phyloP scores from a whole-genome alignment of 176 grass and related monocot species.

The Areca catechu region DNA sequence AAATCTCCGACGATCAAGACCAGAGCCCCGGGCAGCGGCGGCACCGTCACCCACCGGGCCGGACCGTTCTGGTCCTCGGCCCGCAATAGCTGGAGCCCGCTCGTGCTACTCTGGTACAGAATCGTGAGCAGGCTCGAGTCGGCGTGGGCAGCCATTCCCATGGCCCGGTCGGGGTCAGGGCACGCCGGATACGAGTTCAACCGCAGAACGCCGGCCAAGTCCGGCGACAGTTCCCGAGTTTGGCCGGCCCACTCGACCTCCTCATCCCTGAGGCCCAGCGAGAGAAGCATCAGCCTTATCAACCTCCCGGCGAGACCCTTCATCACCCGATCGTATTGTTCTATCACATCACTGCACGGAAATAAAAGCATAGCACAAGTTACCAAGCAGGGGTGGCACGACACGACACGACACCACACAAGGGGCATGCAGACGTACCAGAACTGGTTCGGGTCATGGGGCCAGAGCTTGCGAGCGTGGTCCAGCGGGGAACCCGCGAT shows the following conservation, averaged over 20 bases:
- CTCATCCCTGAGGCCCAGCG: conserved; percentile 56
- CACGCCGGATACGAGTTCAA: conserved; percentile 62
- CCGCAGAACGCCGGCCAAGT: conserved; percentile 30
- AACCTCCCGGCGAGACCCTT: conserved; percentile 39
- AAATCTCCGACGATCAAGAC: conserved; percentile 85
- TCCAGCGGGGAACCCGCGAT: conserved; percentile 7
- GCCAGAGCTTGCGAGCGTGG: conserved; percentile 85
- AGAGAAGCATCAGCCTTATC: conserved; percentile 43
- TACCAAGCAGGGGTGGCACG: too few relatives aligned
- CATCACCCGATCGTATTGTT: conserved; percentile 72
- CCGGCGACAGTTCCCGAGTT: conserved; percentile 13
- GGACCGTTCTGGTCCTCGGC: conserved; percentile 2
- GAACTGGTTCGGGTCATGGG: conserved; percentile 63
- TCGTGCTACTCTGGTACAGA: conserved; percentile 70
- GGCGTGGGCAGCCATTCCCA: conserved; percentile 84
- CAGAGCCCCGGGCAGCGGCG: conserved; percentile 41
- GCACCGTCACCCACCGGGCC: conserved; percentile 66
- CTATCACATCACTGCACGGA: conserved; percentile 59
- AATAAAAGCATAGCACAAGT: too few relatives aligned
- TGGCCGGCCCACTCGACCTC: conserved; percentile 29
- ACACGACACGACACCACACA: too few relatives aligned
- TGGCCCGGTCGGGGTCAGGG: conserved; percentile 74
- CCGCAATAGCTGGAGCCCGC: conserved; percentile 76
- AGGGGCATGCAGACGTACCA: conserved; percentile 33
- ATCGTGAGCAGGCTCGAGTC: conserved; percentile 94